Evolutionary conservation across 192 early-diverging fungal species (phyloP).

Genomic region (Rhizoclosmatium sp.): DNA sequence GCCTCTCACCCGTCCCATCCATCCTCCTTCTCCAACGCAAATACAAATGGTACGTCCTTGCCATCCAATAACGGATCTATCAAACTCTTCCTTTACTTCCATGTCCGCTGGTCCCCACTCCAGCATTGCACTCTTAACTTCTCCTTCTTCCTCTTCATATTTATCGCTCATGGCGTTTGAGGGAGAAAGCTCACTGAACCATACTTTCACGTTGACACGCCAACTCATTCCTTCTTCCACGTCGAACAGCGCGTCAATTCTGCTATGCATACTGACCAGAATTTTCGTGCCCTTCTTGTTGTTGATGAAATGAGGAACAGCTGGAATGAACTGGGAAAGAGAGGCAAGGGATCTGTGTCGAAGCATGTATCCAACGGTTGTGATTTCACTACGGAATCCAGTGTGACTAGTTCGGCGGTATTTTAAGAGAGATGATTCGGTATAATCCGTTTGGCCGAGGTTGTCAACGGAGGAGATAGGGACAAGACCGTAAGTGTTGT

Average conservation of each 20-base stretch:
- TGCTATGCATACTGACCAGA: conserved; percentile 19
- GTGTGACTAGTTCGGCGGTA: neutral
- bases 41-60: conserved; percentile 32
- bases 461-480: neutral
- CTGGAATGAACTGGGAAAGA: conserved; percentile 26
- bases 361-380: conserved; percentile 34
- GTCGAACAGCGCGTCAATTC: conserved; percentile 31
- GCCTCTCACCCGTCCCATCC: conserved; percentile 21
- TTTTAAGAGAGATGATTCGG: neutral
- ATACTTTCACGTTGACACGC: conserved; percentile 25
- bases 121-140: neutral
- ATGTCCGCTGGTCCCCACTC: conserved; percentile 6
- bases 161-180: neutral
- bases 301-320: neutral
- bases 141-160: neutral
- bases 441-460: neutral
- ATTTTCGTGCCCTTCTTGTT: neutral
- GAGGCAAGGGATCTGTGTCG: conserved; percentile 7
- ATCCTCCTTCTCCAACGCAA: conserved; percentile 27
- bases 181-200: neutral
- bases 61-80: conserved; percentile 38
- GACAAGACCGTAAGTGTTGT: conserved; percentile 7
- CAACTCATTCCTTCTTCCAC: conserved; percentile 27
- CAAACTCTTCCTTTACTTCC: conserved; percentile 32
- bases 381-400: conserved; percentile 30